Evolutionary conservation across 768 basidiomycete genomes (phyloP).

Genomic region (Dentipellis sp.): DNA sequence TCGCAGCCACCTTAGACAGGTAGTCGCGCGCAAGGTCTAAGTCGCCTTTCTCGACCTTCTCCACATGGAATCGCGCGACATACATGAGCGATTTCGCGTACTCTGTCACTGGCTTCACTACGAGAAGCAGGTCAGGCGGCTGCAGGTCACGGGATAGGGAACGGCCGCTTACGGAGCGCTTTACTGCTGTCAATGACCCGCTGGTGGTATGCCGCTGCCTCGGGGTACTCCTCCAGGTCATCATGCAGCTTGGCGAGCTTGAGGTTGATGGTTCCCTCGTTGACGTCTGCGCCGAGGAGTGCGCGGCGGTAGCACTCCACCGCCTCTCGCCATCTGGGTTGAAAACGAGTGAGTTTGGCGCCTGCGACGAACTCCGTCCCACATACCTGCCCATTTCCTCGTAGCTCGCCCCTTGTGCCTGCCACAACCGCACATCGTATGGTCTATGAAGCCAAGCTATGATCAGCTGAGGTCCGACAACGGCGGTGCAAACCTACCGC

Average conservation of each 20-base stretch:
- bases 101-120: conserved; percentile 65
- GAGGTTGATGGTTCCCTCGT: conserved; percentile 63
- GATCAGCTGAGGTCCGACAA: not conserved
- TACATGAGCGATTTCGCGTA: conserved; percentile 79
- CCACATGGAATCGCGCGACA: conserved; percentile 73
- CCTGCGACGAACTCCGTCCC: too few relatives aligned
- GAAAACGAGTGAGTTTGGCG: too few relatives aligned
- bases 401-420: conserved; percentile 89
- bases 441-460: conserved; percentile 41
- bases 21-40: conserved; percentile 65
- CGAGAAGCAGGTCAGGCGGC: conserved; percentile 16
- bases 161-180: conserved; percentile 39
- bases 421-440: conserved; percentile 95
- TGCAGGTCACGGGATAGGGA: conserved; percentile 5
- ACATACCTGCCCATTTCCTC: conserved; percentile 80
- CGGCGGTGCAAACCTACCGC: conserved; percentile 37
- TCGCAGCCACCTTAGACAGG: conserved; percentile 44
- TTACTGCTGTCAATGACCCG: conserved; percentile 67
- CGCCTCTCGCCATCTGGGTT: conserved; percentile 69
- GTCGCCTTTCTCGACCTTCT: conserved; percentile 34
- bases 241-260: conserved; percentile 69
- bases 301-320: conserved; percentile 90
- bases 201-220: conserved; percentile 74
- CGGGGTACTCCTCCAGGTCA: conserved; percentile 52
- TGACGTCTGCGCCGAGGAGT: conserved; percentile 68